Evolutionary conservation across 805 yeast species (phyloP).

Genomic region (Candida arabinofermentans): DNA sequence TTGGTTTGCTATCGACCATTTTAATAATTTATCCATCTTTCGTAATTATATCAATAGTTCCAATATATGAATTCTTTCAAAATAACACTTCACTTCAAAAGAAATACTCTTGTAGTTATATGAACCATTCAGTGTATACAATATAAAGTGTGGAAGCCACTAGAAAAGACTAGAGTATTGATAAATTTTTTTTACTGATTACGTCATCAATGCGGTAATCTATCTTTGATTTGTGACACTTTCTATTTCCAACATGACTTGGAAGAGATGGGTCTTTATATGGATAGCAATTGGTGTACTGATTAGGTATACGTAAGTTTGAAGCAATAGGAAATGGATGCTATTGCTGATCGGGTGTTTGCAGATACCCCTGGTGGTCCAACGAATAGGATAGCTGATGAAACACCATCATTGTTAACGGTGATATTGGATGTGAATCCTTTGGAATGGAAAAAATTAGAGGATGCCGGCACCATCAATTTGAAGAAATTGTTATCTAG

Average conservation of each 20-base stretch:
- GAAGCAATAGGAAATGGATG: no score
- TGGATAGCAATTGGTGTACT: no score
- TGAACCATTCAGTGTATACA: no score
- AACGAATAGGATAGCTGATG: constrained; percentile 39
- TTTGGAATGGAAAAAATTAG: constrained; percentile 51
- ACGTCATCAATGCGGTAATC: no score
- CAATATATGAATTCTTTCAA: background rate
- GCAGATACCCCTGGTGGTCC: constrained; percentile 12
- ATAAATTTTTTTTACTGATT: background rate
- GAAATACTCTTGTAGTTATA: no score
- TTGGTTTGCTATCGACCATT: constrained; percentile 86
- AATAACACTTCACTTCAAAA: background rate
- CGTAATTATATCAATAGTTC: constrained; percentile 1
- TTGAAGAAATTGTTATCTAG: constrained; percentile 60
- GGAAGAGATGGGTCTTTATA: no score
- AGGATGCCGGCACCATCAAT: constrained; percentile 38
- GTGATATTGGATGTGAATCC: constrained; percentile 79
- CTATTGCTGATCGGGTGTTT: constrained; percentile 59
- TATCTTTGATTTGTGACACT: no score
- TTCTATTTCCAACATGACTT: no score
- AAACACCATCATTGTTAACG: constrained; percentile 73
- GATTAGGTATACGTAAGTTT: no score
- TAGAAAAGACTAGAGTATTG: no score
- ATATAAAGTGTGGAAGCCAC: constrained; percentile 7
- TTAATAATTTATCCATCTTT: constrained; percentile 80